Evolutionary conservation across 1,284 basidiomycete genomes (phyloP).

Genomic region (Moniliophthora roreri): DNA sequence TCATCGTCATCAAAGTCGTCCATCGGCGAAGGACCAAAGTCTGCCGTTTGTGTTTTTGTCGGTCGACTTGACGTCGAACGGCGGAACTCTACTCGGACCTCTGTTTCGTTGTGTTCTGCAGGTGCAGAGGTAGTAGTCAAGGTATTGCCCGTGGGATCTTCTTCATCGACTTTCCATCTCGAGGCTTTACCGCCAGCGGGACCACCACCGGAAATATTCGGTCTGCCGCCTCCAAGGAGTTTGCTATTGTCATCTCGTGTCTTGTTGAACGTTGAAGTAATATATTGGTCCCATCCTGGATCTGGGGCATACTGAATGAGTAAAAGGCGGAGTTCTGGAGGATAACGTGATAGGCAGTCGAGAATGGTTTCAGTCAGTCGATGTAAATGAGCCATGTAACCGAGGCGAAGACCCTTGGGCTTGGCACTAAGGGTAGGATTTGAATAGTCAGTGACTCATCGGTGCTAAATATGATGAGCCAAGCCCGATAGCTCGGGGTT

Average conservation of each 20-base stretch:
- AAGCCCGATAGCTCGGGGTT: neutral
- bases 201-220: constrained; percentile 23
- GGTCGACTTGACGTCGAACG: constrained; percentile 43
- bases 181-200: constrained; percentile 31
- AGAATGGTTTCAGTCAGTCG: constrained; percentile 93
- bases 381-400: constrained; percentile 97
- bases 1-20: constrained; percentile 39
- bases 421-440: constrained; percentile 42
- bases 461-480: constrained; percentile 4
- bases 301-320: constrained; percentile 70
- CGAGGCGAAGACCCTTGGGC: constrained; percentile 75
- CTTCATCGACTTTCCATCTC: constrained; percentile 74
- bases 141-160: constrained; percentile 39
- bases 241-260: constrained; percentile 83
- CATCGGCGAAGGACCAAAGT: constrained; percentile 63
- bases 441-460: constrained; percentile 11
- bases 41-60: constrained; percentile 54
- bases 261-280: constrained; percentile 79
- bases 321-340: constrained; percentile 69
- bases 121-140: constrained; percentile 24
- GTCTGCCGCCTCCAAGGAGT: constrained; percentile 83
- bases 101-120: constrained; percentile 27
- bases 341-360: constrained; percentile 82
- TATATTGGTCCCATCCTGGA: constrained; percentile 87
- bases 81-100: constrained; percentile 53